Base-by-base conservation (phyloP, 768 basidiomycete species). In the Trametes punicea region DNA sequence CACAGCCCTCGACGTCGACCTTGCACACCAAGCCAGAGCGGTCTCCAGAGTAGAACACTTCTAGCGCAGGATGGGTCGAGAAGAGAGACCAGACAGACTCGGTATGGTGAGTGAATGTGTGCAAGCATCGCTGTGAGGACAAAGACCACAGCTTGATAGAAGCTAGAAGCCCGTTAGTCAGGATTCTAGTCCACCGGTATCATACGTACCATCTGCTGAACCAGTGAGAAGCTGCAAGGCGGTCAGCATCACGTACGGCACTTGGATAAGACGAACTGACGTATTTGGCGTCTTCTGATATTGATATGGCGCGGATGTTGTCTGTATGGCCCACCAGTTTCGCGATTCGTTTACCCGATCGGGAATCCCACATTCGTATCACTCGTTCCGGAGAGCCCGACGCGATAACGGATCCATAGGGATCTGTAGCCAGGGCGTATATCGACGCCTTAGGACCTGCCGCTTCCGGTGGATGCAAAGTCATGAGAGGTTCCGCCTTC, bases 291-390 rank as follows among this genome's bases (percentile, higher is more conserved):
- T 98, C 95, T 26, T 94, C 93, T 5, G 90, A 91, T 1, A 98
- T 78, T 20, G 95, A 70, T 40, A 98, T 88, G 4, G 92, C 84
- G 8, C 96, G 81, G 57, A 99, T 94, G 64, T 98, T 98, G 70
- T 99, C 97, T 0, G 96, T 96, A 69, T 99, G 96, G 0, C 96
- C 96, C 6, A 98, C 92, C 0, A 98, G 79, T 66, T 97, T 93
- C 10, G 87, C 84, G 68, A 73, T 85, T 40, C 89, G 78, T 65
- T 87, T 90, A 8, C 90, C 90, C 1, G 84, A 80, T 15, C 97
- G 79, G 3, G 95, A 93, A 67, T 99, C 97, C 94, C 94, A 99
- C 58, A 97, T 74, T 20, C 94, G 77, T 23, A 99, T 76, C 2
- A 98, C 89, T 21, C 91, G 80, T 68, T 98, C 96, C 0, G 96